Conservation (phyloP, 169 alveolate genomes). For the Plasmodium cynomolgi region DNA sequence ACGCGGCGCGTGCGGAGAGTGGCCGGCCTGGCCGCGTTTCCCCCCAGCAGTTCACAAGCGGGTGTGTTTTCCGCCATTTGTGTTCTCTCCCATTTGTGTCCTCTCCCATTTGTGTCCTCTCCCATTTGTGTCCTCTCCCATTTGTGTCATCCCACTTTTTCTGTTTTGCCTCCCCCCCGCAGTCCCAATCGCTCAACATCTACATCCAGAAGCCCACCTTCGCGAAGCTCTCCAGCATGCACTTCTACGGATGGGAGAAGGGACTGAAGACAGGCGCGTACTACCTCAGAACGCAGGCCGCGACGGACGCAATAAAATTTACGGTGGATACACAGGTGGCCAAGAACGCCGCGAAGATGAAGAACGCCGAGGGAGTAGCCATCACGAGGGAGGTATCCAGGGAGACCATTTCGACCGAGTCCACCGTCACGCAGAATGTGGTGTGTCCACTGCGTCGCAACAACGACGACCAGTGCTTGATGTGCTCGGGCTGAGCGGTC, state of each 20-base stretch:
- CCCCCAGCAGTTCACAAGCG: background rate
- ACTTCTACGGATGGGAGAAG: conserved; percentile 98
- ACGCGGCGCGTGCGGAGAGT: background rate
- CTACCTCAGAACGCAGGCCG: conserved; percentile 97
- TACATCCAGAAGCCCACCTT: conserved; percentile 95
- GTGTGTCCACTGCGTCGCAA: conserved; percentile 61
- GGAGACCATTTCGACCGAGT: conserved; percentile 75
- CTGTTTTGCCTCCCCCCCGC: no score
- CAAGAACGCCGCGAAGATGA: conserved; percentile 80
- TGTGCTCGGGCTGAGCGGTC: conserved; percentile 82
- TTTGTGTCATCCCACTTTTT: no score
- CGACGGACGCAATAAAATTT: conserved; percentile 98
- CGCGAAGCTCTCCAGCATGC: conserved; percentile 97
- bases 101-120: background rate
- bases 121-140: background rate
- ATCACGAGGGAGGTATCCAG: conserved; percentile 75
- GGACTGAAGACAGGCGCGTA: conserved; percentile 98
- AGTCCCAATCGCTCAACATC: conserved; percentile 96
- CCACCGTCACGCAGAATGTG: conserved; percentile 41
- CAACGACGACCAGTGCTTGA: conserved; percentile 81
- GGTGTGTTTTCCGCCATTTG: background rate
- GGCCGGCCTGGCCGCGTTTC: background rate
- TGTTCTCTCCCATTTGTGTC: background rate
- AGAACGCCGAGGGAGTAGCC: conserved; percentile 24
- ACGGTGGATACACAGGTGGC: conserved; percentile 94